These are phyloP conservation scores for Lactarius quietus DNA, from an alignment of 768 basidiomycete species.

Conservation along the genomic window DNA sequence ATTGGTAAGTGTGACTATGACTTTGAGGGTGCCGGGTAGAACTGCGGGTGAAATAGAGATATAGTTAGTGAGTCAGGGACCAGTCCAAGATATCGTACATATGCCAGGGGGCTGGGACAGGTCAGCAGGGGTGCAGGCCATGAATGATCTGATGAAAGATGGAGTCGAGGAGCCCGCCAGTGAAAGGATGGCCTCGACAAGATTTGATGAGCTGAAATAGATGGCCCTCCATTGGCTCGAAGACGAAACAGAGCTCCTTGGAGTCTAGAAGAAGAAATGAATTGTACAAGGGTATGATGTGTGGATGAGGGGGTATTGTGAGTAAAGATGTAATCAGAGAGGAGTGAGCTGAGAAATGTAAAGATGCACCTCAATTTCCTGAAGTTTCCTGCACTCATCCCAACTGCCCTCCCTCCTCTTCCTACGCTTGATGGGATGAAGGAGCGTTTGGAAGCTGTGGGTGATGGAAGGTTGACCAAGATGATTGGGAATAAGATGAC, in stretches of 20 bases:
- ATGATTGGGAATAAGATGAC: neutral
- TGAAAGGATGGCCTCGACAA: constrained; percentile 90
- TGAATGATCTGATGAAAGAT: constrained; percentile 90
- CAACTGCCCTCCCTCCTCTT: constrained; percentile 96
- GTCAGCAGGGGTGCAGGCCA: constrained; percentile 87
- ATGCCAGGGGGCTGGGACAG: no score
- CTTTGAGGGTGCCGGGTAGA: constrained; percentile 65
- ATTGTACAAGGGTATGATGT: constrained; percentile 98
- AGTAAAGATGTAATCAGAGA: constrained; percentile 52
- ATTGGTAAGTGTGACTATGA: constrained; percentile 96
- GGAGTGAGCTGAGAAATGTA: constrained; percentile 12
- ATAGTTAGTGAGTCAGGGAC: no score
- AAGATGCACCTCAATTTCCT: constrained; percentile 83
- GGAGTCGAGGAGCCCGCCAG: constrained; percentile 93
- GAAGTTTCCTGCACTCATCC: no score
- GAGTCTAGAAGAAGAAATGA: constrained; percentile 95
- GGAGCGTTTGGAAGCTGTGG: constrained; percentile 72
- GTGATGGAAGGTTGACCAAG: neutral
- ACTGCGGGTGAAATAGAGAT: constrained; percentile 72
- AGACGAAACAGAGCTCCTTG: constrained; percentile 98
- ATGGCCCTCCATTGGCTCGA: constrained; percentile 99
- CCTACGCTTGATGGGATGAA: constrained; percentile 97
- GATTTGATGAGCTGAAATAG: no score
- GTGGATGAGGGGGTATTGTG: constrained; percentile 90
- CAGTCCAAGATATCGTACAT: constrained; percentile 89